Base-by-base conservation (phyloP, 352 stramenopile species). In the Phytophthora fragariae region DNA sequence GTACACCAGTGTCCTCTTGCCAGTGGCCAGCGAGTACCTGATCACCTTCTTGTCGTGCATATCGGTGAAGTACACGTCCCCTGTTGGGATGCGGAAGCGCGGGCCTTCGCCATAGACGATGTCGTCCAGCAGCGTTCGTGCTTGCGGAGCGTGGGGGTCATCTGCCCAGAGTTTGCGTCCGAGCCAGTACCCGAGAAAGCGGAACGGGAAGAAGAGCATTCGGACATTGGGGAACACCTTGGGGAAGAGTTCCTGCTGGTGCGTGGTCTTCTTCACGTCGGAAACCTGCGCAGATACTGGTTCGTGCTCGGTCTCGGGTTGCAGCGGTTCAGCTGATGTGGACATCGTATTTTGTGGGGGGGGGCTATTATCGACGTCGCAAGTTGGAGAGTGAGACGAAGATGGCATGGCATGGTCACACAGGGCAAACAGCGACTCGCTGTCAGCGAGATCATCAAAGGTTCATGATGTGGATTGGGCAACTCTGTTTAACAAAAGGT, bases 11-110 rank as follows among this genome's bases (percentile, higher is more conserved):
- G 75, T 77, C 35, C 63, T 70, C 24, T 70, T 59, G 17, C 83
- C 68, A 21, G 73, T 85, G 6, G 24, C 49, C 24, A 92, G 68
- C n/a, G 86, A 78, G 60, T 88, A 91, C 66, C 84, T 84, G 61
- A 88, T 57, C 35, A 93, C 81, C 64, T 88, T 76, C 44, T 86
- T 79, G 33, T 68, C 80, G 65, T 83, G 82, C 83, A 92, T 93
- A 49, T 93, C 86, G 11, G 73, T 76, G 57, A 90, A 92, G 62
- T 92, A 93, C 17, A 93, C 33, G n/a, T 84, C 82, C 1, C 80
- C 70, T 9, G 88, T 79, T 5, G 73, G 15, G 31, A 80, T 9
- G 31, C 83, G 84, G 62, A 92, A 93, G 53, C 86, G 86, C 31
- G 83, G 86, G 0, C 78, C 77, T 75, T 92, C 83, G 6, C 84